phyloP scores from a whole-genome alignment of 1,139 yeast species.

The Pichia sp. region DNA sequence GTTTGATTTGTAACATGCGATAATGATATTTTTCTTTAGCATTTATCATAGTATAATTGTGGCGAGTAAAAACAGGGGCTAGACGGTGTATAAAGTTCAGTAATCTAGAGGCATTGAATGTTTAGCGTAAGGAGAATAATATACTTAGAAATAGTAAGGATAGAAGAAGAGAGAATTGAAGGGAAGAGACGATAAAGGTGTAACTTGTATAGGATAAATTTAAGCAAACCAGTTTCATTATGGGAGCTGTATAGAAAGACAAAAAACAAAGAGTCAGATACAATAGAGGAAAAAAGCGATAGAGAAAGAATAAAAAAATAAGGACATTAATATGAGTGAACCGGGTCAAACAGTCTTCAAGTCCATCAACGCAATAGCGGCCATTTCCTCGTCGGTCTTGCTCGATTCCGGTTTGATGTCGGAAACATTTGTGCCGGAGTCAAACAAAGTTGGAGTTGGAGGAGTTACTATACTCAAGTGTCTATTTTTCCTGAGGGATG shows the following conservation, averaged over 20 bases:
- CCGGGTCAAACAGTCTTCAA: conserved; percentile 38
- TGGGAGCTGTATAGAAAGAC: conserved; percentile 1
- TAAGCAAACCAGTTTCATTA: conserved; percentile 10
- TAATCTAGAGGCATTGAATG: neutral
- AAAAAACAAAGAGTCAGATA: neutral
- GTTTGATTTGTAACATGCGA: neutral
- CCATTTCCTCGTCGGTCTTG: conserved; percentile 41
- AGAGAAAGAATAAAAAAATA: neutral
- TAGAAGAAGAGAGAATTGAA: neutral
- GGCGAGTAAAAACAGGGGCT: too few species aligned
- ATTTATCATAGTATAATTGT: too few species aligned
- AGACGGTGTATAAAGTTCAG: too few species aligned
- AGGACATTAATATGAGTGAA: neutral
- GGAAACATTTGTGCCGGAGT: neutral
- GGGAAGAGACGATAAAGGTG: neutral
- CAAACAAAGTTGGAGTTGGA: conserved; percentile 17
- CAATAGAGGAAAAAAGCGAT: neutral
- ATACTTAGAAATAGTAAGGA: neutral
- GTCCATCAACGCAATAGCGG: conserved; percentile 61
- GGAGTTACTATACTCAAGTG: conserved; percentile 24
- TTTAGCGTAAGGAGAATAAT: neutral
- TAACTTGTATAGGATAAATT: neutral
- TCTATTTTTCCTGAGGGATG: conserved; percentile 42
- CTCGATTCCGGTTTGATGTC: neutral
- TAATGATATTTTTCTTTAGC: too few species aligned